Percentiles rank a stretch among this genome's conserved stretches.
Evolutionary conservation across 148 eudicot species (phyloP).

Genomic region (Rhododendron williamsianum): DNA sequence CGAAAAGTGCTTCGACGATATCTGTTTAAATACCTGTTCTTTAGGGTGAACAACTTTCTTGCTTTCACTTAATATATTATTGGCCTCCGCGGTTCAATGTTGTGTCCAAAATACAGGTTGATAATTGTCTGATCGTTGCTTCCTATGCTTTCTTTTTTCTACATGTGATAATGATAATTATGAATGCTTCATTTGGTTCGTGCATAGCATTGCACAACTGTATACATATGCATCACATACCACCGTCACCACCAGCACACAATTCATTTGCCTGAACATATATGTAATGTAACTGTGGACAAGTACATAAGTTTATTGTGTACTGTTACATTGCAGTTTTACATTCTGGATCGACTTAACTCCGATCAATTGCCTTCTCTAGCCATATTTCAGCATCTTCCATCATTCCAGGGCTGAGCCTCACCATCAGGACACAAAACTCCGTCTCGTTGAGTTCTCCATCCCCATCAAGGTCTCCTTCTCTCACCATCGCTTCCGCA

Average conservation of each 20-base stretch:
- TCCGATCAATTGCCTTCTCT: conserved; percentile 37
- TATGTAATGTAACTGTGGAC: not conserved
- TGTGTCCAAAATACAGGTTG: not conserved
- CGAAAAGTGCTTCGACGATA: not conserved
- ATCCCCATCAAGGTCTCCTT: conserved; percentile 36
- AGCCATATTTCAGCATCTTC: conserved; percentile 49
- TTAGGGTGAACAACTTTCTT: not conserved
- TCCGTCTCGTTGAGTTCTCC: conserved; percentile 46
- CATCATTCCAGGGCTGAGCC: conserved; percentile 59
- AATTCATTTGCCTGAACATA: not conserved
- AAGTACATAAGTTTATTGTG: not conserved
- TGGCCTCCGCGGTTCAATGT: not conserved
- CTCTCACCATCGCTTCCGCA: conserved; percentile 40
- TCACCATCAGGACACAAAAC: conserved; percentile 51
- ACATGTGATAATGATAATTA: not conserved
- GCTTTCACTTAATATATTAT: not conserved
- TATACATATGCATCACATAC: not conserved
- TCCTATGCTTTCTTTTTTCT: not conserved
- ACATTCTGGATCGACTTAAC: not conserved
- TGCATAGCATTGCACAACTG: not conserved
- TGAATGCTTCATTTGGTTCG: not conserved
- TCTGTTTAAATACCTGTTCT: not conserved
- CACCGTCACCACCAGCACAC: not conserved
- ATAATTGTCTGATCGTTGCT: not conserved
- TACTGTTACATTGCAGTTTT: not conserved